Evolutionary conservation across 2,329 filamentous ascomycete species (phyloP).

Genomic region (Aspergillus candidus): DNA sequence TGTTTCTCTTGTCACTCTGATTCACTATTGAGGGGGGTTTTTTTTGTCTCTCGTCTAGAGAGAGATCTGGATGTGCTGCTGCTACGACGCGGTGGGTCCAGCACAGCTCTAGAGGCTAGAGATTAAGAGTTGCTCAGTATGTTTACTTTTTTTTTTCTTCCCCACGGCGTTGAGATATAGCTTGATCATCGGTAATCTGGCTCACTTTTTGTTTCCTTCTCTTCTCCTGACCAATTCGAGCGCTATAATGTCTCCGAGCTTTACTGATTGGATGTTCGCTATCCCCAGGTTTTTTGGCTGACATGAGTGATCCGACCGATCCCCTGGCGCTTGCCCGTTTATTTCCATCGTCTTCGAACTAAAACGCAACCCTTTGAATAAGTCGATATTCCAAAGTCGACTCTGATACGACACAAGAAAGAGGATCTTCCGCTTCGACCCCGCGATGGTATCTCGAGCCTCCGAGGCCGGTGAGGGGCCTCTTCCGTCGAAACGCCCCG

Average conservation of each 20-base stretch:
- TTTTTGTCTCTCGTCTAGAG: neutral
- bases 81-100: no score
- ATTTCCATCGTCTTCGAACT: conserved; percentile 18
- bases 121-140: neutral
- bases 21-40: neutral
- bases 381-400: conserved; percentile 5
- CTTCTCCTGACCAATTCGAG: neutral
- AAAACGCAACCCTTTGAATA: conserved; percentile 16
- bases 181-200: no score
- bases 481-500: conserved; percentile 30
- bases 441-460: conserved; percentile 36
- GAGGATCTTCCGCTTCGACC: neutral
- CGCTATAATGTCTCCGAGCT: conserved; percentile 3
- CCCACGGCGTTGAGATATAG: no score
- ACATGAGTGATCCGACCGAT: conserved; percentile 28
- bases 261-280: conserved; percentile 8
- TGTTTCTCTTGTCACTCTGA: no score
- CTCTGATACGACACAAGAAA: neutral
- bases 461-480: conserved; percentile 31
- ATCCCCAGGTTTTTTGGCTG: conserved; percentile 15
- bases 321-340: conserved; percentile 30
- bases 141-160: neutral
- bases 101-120: no score
- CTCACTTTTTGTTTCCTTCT: neutral
- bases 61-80: no score